A percentile compares a stretch with the other conserved stretches of the same genome.
Conservation (phyloP, 1,139 yeast genomes). For the Yamadazyma membranifaciens region DNA sequence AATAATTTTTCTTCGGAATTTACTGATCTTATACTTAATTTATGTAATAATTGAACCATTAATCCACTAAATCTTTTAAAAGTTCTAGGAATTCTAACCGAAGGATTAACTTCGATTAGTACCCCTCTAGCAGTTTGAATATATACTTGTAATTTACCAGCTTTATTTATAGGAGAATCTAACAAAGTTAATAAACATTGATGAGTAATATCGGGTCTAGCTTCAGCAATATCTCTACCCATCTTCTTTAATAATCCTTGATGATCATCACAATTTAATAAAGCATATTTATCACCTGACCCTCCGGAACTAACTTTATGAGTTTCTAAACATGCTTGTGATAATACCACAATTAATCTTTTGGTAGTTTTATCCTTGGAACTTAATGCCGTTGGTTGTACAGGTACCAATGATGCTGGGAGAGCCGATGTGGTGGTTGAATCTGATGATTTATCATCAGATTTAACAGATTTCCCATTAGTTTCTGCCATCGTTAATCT, state of each 20-base stretch:
- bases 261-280: constrained; percentile 96
- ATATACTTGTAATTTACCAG: constrained; percentile 93
- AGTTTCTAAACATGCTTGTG: constrained; percentile 94
- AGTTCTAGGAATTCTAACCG: constrained; percentile 96
- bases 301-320: constrained; percentile 83
- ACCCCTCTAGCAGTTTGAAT: constrained; percentile 96
- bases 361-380: constrained; percentile 82
- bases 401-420: constrained; percentile 76
- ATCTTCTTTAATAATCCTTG: constrained; percentile 92
- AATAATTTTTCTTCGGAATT: constrained; percentile 91
- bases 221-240: constrained; percentile 97
- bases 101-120: constrained; percentile 90
- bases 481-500: background rate
- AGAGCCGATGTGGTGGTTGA: constrained; percentile 20
- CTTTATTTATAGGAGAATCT: constrained; percentile 96
- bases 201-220: constrained; percentile 97
- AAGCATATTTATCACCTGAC: constrained; percentile 91
- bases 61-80: constrained; percentile 96
- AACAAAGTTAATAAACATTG: constrained; percentile 88
- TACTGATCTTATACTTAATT: constrained; percentile 88
- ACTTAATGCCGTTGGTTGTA: constrained; percentile 75
- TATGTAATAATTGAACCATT: constrained; percentile 94
- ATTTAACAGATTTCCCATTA: background rate
- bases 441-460: background rate
- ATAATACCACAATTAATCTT: constrained; percentile 85